Evolutionary conservation across 306 rosid species (phyloP).

Genomic region (Corylus avellana): DNA sequence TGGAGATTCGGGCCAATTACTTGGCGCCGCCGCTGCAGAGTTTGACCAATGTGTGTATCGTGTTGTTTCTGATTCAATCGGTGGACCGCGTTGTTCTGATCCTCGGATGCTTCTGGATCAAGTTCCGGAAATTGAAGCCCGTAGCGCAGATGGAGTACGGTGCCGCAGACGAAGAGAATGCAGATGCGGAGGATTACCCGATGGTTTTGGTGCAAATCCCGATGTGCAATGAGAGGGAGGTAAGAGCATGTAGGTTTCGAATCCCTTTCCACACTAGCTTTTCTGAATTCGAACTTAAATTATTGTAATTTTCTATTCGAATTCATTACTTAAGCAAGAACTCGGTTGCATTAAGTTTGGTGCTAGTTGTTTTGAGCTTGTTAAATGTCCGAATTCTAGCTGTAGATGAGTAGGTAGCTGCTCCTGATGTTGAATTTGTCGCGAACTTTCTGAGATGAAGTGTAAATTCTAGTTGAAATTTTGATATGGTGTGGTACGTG

Average conservation of each 20-base stretch:
- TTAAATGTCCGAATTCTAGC: not conserved
- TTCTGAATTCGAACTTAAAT: constrained; percentile 1
- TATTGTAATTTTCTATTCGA: not conserved
- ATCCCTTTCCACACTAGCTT: constrained; percentile 36
- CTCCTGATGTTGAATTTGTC: not conserved
- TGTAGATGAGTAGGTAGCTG: not conserved
- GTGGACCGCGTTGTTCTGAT: constrained; percentile 78
- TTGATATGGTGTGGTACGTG: not conserved
- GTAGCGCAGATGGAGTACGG: constrained; percentile 56
- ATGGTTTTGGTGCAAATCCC: constrained; percentile 95
- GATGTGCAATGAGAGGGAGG: constrained; percentile 99
- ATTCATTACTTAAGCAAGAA: not conserved
- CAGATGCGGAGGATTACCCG: constrained; percentile 64
- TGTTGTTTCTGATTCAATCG: constrained; percentile 81
- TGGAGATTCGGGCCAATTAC: constrained; percentile 62
- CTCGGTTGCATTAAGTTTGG: not conserved
- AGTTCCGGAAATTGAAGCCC: constrained; percentile 70
- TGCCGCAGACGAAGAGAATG: constrained; percentile 32
- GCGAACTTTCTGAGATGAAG: not conserved
- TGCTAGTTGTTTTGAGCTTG: constrained; percentile 3
- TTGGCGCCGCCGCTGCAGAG: constrained; percentile 86
- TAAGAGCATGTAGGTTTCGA: constrained; percentile 84
- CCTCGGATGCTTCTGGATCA: constrained; percentile 95
- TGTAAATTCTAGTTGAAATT: not conserved
- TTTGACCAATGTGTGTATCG: constrained; percentile 73